Percentiles rank a stretch among this genome's conserved stretches.
Evolutionary conservation across 169 alveolate genomes (phyloP).

Genomic region (Perkinsus chesapeaki): DNA sequence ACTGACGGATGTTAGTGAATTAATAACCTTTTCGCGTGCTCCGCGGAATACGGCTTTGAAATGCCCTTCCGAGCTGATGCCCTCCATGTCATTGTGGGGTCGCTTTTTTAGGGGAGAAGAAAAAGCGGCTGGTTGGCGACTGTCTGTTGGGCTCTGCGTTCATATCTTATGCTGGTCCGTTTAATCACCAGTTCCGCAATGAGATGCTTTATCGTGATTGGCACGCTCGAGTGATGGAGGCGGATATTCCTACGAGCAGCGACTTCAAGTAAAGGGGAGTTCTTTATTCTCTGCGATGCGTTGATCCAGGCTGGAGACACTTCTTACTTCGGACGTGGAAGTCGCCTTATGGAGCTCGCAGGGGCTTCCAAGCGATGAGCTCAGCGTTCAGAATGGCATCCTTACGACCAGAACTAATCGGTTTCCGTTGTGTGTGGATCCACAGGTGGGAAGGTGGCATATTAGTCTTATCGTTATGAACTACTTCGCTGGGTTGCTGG

Average conservation of each 20-base stretch:
- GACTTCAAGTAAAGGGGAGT: background rate
- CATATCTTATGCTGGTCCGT: slow-evolving; percentile 84
- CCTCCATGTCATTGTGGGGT: background rate
- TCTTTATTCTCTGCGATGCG: background rate
- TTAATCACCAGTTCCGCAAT: slow-evolving; percentile 70
- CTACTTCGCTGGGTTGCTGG: too few relatives aligned
- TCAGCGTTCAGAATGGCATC: slow-evolving; percentile 82
- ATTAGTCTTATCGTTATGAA: too few relatives aligned
- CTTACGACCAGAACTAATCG: slow-evolving; percentile 76
- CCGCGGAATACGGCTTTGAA: background rate
- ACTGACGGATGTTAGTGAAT: too few relatives aligned
- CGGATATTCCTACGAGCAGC: background rate
- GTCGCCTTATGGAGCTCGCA: slow-evolving; percentile 81
- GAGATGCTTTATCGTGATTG: slow-evolving; percentile 58
- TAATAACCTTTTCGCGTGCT: too few relatives aligned
- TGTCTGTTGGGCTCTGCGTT: slow-evolving; percentile 80
- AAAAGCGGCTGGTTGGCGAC: slow-evolving; percentile 75
- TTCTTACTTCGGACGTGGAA: slow-evolving; percentile 79
- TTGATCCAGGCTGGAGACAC: slow-evolving; percentile 63
- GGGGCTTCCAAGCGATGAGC: slow-evolving; percentile 86
- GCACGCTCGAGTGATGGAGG: background rate
- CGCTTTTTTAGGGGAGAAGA: slow-evolving; percentile 29
- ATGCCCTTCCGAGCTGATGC: background rate
- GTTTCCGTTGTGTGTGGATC: slow-evolving; percentile 89
- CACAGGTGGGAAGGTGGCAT: slow-evolving; percentile 62